These are phyloP conservation scores for Antarctomyces pellizariae DNA, from an alignment of 495 filamentous ascomycete species.

Conservation along the genomic window DNA sequence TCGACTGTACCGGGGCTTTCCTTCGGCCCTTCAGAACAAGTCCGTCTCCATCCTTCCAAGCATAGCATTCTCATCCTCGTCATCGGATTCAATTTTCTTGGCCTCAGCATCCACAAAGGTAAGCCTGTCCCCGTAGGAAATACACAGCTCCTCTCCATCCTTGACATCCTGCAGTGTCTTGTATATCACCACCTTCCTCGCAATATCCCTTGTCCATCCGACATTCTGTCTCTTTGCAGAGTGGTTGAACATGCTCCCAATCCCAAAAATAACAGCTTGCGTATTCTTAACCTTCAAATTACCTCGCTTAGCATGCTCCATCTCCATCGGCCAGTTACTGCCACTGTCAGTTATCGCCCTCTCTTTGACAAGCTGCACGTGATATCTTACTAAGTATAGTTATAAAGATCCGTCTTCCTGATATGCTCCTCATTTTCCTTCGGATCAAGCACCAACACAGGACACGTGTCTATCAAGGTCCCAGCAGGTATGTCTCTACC, in stretches of 20 bases:
- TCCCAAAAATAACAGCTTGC: slow-evolving; percentile 30
- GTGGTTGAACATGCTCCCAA: slow-evolving; percentile 37
- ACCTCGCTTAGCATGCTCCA: too few relatives aligned
- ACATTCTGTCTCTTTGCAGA: slow-evolving; percentile 25
- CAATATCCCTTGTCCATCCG: slow-evolving; percentile 24
- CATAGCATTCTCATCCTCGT: too few relatives aligned
- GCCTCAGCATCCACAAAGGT: slow-evolving; percentile 27
- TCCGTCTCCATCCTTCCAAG: too few relatives aligned
- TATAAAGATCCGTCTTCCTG: slow-evolving; percentile 22
- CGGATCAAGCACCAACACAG: slow-evolving; percentile 24
- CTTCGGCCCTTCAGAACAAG: too few relatives aligned
- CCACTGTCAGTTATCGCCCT: neutral
- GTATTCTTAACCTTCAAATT: too few relatives aligned
- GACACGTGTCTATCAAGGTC: slow-evolving; percentile 26
- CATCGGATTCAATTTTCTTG: neutral
- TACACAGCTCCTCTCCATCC: slow-evolving; percentile 29
- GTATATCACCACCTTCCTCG: slow-evolving; percentile 22
- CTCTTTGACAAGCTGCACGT: slow-evolving; percentile 1
- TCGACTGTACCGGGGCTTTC: too few relatives aligned
- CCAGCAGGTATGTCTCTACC: slow-evolving; percentile 18
- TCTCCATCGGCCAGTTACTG: slow-evolving; percentile 21
- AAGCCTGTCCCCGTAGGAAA: slow-evolving; percentile 27
- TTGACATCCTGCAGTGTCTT: slow-evolving; percentile 24
- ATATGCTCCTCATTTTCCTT: slow-evolving; percentile 23
- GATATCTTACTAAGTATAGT: slow-evolving; percentile 30